Evolutionary conservation across 495 filamentous ascomycete genomes (phyloP), one percentile per base, ranked within the genome.

Genomic region (Cercophora newfieldiana): DNA sequence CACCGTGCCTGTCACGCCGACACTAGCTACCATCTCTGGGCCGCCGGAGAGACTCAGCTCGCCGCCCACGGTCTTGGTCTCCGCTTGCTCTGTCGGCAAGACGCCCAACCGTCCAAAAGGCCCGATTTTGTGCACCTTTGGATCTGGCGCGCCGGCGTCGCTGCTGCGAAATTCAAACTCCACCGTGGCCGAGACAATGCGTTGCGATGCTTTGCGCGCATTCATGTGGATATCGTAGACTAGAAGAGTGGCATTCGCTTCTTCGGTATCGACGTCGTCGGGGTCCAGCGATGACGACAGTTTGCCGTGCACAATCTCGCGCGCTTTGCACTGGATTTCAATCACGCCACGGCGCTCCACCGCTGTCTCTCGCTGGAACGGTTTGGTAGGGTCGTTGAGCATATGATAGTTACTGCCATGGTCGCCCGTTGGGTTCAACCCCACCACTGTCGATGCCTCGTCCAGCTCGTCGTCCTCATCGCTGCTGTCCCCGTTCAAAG

Each of bases 281-380:
- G 47, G 44, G 55, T 66, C 44, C 48, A 62, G 14, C 51, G 30
- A 44, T 55, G 56, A 44, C 8, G 62, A 59, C 22, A 71, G 12
- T 28, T 31, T 47, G 25, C 72, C 72, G 59, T 74, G 70, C 16
- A 74, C 33, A 6, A 73, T 63, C 26, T 65, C 72, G 8, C 22
- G 54, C 3, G 62, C 33, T 10, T 26, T 55, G 71, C 72, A 74
- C 6, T 58, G 68, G 28, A 73, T 62, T 30, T 73, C 66, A 33
- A 74, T 66, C 1, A 59, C 56, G 10, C 70, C 72, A 22, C 62
- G 65, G 6, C 68, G 72, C 44, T 73, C 72, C 22, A 69, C 58
- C 22, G 60, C 66, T 8, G 49, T 69, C 26, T 60, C 25, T 29
- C 71, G 69, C 48, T 74, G 67, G n/a, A 56, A 64, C 44, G 64